Conservation (phyloP, 306 rosid species). For the Sophora flavescens region DNA sequence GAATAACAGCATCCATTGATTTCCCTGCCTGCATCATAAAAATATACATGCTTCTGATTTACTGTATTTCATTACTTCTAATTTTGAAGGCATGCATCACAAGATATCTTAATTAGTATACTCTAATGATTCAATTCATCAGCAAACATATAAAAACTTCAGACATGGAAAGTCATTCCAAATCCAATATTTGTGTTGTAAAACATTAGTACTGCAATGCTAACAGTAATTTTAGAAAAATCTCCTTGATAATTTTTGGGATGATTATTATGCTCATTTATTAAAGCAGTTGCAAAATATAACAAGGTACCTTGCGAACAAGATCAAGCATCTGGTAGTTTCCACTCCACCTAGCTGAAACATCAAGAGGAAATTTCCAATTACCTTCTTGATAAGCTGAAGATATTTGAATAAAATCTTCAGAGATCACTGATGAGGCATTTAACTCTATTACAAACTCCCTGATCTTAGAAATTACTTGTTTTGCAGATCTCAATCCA, state of each 20-base stretch:
- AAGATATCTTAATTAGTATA: constrained; percentile 25
- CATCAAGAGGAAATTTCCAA: constrained; percentile 94
- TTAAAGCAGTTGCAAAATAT: constrained; percentile 22
- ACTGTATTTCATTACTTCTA: constrained; percentile 36
- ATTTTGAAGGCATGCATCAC: constrained; percentile 28
- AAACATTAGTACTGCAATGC: constrained; percentile 25
- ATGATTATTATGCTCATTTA: constrained; percentile 36
- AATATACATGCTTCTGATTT: background rate
- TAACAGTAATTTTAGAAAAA: background rate
- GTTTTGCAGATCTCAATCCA: constrained; percentile 74
- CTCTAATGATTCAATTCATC: constrained; percentile 14
- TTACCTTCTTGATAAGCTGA: constrained; percentile 84
- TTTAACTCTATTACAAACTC: constrained; percentile 82
- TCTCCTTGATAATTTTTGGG: background rate
- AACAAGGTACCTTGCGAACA: constrained; percentile 73
- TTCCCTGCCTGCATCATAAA: constrained; percentile 77
- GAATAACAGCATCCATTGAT: constrained; percentile 79
- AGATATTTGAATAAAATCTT: constrained; percentile 78
- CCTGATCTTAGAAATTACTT: constrained; percentile 73
- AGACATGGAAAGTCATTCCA: constrained; percentile 15
- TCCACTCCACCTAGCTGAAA: constrained; percentile 93
- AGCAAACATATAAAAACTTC: constrained; percentile 22
- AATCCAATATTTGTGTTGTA: constrained; percentile 18
- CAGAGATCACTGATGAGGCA: constrained; percentile 72
- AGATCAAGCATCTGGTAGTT: constrained; percentile 95